Evolutionary conservation across 306 rosid genomes (phyloP).

Genomic region (Fragaria ananassa): DNA sequence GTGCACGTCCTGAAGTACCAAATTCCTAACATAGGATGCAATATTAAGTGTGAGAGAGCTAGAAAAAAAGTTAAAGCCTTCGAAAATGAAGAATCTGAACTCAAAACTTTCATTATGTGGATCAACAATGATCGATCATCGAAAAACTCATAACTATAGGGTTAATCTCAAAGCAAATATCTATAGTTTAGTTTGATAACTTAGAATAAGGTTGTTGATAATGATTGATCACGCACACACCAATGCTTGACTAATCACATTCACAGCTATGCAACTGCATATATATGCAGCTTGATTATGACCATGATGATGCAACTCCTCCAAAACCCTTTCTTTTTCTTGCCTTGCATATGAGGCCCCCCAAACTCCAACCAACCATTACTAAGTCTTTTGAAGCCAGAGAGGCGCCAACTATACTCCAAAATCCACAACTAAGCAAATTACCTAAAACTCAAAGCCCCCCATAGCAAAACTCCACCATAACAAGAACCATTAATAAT

Average conservation of each 20-base stretch:
- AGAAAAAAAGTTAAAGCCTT: background rate
- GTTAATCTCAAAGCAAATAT: background rate
- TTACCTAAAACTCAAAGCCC: conserved; percentile 16
- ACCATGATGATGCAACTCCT: background rate
- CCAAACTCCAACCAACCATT: background rate
- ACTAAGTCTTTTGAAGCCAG: background rate
- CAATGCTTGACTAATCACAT: background rate
- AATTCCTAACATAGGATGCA: background rate
- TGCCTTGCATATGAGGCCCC: background rate
- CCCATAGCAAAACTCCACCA: background rate
- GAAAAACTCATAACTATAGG: background rate
- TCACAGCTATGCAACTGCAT: background rate
- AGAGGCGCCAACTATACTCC: background rate
- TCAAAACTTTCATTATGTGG: background rate
- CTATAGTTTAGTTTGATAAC: background rate
- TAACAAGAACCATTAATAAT: background rate
- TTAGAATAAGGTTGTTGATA: background rate
- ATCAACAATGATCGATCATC: background rate
- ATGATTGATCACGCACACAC: background rate
- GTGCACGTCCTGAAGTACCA: background rate
- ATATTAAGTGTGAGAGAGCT: background rate
- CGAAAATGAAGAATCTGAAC: background rate
- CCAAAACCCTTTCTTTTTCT: background rate
- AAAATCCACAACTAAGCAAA: background rate
- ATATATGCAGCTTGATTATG: background rate